These are phyloP conservation scores for Stephania cephalantha DNA, from an alignment of 164 flowering plant species.

Conservation along the genomic window DNA sequence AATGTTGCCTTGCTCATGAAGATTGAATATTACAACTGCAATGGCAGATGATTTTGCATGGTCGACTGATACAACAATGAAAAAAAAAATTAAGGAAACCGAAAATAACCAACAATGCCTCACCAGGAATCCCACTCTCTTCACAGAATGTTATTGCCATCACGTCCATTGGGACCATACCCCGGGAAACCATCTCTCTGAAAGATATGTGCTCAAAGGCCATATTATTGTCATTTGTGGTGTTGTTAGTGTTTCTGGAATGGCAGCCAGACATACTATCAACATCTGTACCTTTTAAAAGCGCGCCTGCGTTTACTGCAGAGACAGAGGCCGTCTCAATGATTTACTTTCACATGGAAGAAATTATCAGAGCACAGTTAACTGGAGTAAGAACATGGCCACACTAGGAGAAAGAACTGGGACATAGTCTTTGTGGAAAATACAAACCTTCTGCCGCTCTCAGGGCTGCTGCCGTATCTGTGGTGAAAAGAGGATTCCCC, in stretches of 20 bases:
- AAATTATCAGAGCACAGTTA: neutral
- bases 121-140: constrained; percentile 83
- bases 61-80: neutral
- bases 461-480: constrained; percentile 88
- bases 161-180: constrained; percentile 60
- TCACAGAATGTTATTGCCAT: constrained; percentile 80
- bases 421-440: too few species aligned
- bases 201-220: constrained; percentile 67
- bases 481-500: constrained; percentile 84
- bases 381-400: neutral
- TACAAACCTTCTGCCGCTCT: constrained; percentile 86
- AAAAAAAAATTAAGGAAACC: neutral
- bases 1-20: constrained; percentile 81
- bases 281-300: constrained; percentile 74
- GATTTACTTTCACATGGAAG: neutral
- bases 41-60: neutral
- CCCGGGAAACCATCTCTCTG: constrained; percentile 65
- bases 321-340: neutral
- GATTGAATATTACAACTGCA: constrained; percentile 79
- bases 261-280: constrained; percentile 69
- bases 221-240: constrained; percentile 10
- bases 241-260: constrained; percentile 42
- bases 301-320: constrained; percentile 78
- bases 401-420: neutral
- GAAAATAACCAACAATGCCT: constrained; percentile 13